Base-by-base conservation (phyloP, 305 asterid genomes). In the Coffea humblotiana region DNA sequence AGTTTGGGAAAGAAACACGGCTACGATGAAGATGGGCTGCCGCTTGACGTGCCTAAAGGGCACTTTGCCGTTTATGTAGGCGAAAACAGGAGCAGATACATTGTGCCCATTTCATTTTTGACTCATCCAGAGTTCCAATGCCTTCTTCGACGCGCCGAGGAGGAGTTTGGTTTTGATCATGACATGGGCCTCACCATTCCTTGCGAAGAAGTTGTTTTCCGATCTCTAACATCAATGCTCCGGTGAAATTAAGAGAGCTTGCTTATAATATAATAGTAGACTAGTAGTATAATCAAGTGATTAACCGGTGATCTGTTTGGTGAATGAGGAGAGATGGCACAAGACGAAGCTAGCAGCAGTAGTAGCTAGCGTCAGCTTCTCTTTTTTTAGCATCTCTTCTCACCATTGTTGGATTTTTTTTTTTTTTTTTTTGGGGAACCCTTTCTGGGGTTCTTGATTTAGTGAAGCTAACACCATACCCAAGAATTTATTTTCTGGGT, bases 171-270 rank as follows among this genome's bases (percentile, higher is more conserved):
- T 0, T 92, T 92, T 25, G 91, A 89, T 64, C 96, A 94, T 11
- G 94, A 88, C 4, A 94, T 94, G 98, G 98, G 98, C 18, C 86
- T 94, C 84, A 92, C 94, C 0, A 88, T 94, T 71, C 98, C 97
- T 0, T 94, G 97, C 52, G 95, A 92, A 72, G 98, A 94, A 86
- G 89, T 83, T 7, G 92, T 88, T 67, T 94, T 94, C 76, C 89
- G 85, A 43, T 91, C 97, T 23, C 87, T 94, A 48, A 91, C 97
- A 11, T 89, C 97, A 61, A 89, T 88, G 92, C 86, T 92, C 66
- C 77, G 91, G 77, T 88, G 88, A 88, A 37, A 2, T 5, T 37
- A 37, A 37, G 43, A 4, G 43, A 37, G 43, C 43, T 37, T 37
- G 43, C 43, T 37, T 5, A 4, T 54, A 71, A 49, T 47, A 27